Evolutionary conservation across 306 rosid genomes (phyloP).

Genomic region (Cicer arietinum): DNA sequence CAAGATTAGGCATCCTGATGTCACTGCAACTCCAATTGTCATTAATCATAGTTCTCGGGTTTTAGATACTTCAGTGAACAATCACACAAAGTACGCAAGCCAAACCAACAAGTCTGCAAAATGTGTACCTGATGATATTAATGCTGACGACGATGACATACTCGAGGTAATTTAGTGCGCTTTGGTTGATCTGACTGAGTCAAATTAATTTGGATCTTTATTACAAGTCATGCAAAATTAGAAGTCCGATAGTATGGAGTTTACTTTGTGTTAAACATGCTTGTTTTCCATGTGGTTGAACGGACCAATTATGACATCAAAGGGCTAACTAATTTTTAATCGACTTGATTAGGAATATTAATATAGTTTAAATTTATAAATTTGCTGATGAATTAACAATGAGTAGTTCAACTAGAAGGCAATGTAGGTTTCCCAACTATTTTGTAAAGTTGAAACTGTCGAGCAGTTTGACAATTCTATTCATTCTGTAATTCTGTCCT

Average conservation of each 20-base stretch:
- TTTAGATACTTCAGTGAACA: conserved; percentile 51
- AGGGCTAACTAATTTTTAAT: conserved; percentile 11
- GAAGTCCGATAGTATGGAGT: conserved; percentile 2
- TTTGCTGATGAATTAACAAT: conserved; percentile 25
- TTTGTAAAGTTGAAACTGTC: conserved; percentile 13
- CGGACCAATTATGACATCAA: conserved; percentile 21
- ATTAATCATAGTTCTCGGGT: conserved; percentile 49
- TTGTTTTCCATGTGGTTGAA: conserved; percentile 25
- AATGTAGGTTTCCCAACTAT: conserved; percentile 33
- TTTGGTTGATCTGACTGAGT: conserved; percentile 38
- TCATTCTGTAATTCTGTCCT: conserved; percentile 19
- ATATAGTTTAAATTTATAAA: conserved; percentile 12
- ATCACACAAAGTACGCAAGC: conserved; percentile 43
- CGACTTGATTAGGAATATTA: conserved; percentile 14
- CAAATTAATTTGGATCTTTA: conserved; percentile 37
- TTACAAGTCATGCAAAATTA: conserved; percentile 22
- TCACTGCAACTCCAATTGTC: conserved; percentile 50
- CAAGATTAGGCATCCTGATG: conserved; percentile 44
- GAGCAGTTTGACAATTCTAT: conserved; percentile 14
- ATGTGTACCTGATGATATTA: conserved; percentile 48
- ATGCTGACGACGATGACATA: conserved; percentile 67
- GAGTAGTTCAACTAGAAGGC: conserved; percentile 32
- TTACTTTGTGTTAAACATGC: conserved; percentile 18
- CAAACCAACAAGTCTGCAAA: conserved; percentile 48
- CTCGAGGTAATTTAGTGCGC: conserved; percentile 65